phyloP scores from a whole-genome alignment of 768 basidiomycete species.

The Fibroporia radiculosa region DNA sequence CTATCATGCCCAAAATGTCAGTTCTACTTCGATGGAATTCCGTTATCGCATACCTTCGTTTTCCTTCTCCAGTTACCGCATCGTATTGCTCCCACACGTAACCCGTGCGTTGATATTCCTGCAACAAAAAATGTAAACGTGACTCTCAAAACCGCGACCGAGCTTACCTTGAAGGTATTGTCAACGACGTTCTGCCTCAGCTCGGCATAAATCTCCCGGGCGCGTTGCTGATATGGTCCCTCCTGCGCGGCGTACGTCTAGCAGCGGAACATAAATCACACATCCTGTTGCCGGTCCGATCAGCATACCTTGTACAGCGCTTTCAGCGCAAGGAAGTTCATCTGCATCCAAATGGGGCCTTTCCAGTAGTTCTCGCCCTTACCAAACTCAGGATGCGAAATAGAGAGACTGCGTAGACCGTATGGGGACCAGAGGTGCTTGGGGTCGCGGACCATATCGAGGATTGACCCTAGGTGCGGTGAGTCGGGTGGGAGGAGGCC shows the following conservation, averaged over 20 bases:
- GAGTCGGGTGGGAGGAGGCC: constrained; percentile 72
- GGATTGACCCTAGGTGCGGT: constrained; percentile 70
- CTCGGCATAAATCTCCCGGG: constrained; percentile 72
- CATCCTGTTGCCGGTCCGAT: neutral
- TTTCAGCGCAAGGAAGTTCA: constrained; percentile 87
- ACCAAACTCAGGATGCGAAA: constrained; percentile 85
- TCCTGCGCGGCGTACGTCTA: constrained; percentile 71
- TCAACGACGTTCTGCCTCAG: constrained; percentile 77
- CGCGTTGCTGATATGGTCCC: constrained; percentile 76
- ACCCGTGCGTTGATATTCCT: constrained; percentile 91
- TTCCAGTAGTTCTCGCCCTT: constrained; percentile 96
- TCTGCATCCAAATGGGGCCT: constrained; percentile 94
- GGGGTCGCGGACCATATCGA: constrained; percentile 75
- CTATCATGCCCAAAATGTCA: constrained; percentile 30
- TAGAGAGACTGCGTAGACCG: constrained; percentile 83
- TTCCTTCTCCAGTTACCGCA: constrained; percentile 72
- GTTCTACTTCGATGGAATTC: neutral
- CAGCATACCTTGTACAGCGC: constrained; percentile 64
- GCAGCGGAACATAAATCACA: neutral
- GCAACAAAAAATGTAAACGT: constrained; percentile 1
- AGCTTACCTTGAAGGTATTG: constrained; percentile 63
- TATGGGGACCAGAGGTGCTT: constrained; percentile 87
- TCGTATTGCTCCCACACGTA: constrained; percentile 99
- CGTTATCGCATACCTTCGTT: constrained; percentile 51
- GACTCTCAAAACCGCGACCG: neutral